Percentiles rank a stretch among this genome's conserved stretches.
phyloP scores from a whole-genome alignment of 2,329 filamentous ascomycete genomes.

The Parastagonospora nodorum region DNA sequence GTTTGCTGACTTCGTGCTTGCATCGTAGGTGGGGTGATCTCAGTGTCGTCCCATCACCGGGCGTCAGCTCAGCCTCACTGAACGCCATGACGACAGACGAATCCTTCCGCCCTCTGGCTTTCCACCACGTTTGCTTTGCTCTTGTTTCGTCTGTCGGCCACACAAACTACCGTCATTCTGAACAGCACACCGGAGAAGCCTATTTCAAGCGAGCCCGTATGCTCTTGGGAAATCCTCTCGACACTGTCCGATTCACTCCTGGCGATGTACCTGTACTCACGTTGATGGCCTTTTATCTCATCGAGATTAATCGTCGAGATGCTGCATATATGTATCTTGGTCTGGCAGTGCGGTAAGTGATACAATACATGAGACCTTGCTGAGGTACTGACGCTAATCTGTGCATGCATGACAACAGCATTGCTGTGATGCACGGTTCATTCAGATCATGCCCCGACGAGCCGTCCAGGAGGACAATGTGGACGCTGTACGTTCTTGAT shows the following conservation, averaged over 20 bases:
- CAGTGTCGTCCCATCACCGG: slow-evolving; percentile 12
- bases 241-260: slow-evolving; percentile 29
- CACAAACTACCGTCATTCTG: slow-evolving; percentile 12
- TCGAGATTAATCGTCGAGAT: slow-evolving; percentile 36
- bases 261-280: slow-evolving; percentile 30
- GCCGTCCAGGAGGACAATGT: slow-evolving; percentile 23
- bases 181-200: slow-evolving; percentile 24
- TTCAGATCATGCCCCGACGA: slow-evolving; percentile 25
- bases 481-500: slow-evolving; percentile 35
- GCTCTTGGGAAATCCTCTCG: slow-evolving; percentile 32
- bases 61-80: slow-evolving; percentile 17
- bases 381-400: slow-evolving; percentile 1
- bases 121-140: slow-evolving; percentile 33
- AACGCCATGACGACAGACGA: slow-evolving; percentile 23
- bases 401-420: background rate
- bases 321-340: slow-evolving; percentile 33
- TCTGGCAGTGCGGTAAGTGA: slow-evolving; percentile 20
- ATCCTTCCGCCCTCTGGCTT: slow-evolving; percentile 24
- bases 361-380: background rate
- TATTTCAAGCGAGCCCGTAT: slow-evolving; percentile 33
- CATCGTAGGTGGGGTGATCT: slow-evolving; percentile 28
- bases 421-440: slow-evolving; percentile 31
- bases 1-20: background rate
- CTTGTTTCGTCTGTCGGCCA: slow-evolving; percentile 24
- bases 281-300: slow-evolving; percentile 34